Conservation (phyloP, 768 basidiomycete species). For the Mycena capillaripes region DNA sequence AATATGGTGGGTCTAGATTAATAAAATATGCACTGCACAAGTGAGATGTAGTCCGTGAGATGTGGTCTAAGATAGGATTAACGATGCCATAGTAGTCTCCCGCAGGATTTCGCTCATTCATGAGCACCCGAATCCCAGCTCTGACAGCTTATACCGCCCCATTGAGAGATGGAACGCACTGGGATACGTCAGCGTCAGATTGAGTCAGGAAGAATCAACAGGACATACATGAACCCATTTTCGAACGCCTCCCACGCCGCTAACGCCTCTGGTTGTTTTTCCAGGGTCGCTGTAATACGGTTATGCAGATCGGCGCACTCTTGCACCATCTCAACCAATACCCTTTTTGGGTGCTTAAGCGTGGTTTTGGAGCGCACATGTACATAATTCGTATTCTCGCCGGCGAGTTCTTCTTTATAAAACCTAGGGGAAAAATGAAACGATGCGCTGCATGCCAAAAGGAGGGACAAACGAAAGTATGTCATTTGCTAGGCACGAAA, state of each 20-base stretch:
- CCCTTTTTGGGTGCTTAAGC: constrained; percentile 5
- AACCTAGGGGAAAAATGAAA: constrained; percentile 19
- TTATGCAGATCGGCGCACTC: constrained; percentile 16
- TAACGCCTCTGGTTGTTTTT: not conserved
- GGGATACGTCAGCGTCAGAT: not conserved
- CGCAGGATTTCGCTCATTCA: not conserved
- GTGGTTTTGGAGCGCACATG: constrained; percentile 33
- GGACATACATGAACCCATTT: not conserved
- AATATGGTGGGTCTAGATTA: too few species aligned
- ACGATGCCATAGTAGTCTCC: too few species aligned
- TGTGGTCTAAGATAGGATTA: too few species aligned
- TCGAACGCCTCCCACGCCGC: not conserved
- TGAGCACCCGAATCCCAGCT: not conserved
- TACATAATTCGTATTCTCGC: constrained; percentile 39
- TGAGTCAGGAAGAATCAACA: not conserved
- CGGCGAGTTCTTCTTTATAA: constrained; percentile 41
- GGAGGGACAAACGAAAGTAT: constrained; percentile 39
- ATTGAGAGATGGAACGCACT: not conserved
- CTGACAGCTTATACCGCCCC: not conserved
- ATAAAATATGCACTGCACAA: too few species aligned
- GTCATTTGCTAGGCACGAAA: constrained; percentile 36
- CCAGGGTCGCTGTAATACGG: not conserved
- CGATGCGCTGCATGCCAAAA: not conserved
- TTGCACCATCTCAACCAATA: constrained; percentile 30
- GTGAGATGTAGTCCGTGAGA: too few species aligned